Evolutionary conservation across 2,329 filamentous ascomycete genomes (phyloP), one percentile per base, ranked within the genome.

Genomic region (Gremmenia infestans): DNA sequence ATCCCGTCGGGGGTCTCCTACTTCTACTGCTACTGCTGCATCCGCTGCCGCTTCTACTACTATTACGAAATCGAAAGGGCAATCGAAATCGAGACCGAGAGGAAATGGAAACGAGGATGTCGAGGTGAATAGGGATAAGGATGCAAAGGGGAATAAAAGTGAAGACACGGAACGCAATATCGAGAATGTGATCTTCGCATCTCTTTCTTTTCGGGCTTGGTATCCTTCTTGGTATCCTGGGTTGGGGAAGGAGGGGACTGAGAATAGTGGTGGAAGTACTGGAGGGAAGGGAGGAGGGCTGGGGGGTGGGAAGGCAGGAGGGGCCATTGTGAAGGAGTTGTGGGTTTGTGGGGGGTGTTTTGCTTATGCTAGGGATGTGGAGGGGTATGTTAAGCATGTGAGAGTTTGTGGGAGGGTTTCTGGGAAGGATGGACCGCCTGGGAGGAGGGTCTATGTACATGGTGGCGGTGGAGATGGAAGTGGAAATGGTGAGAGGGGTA

Each of bases 281-380:
- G 19, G 23, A 3, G 23, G 23, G 23, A 25, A 19, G 2, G 19
- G 19, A 19, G 19, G 19, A 1, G 19, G 19, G 19, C 19, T 19
- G 4, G 23, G 23, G 23, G 25, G 6, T 8, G 25, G 25, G 25
- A 28, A 28, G 8, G 25, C 60, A 9, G 62, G 60, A 11, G 62
- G 60, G 1, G 61, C 66, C 17, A 61, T 83, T 65, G 79, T 90
- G 15, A 83, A 87, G 61, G 75, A 85, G 54, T 76, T 97, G 7
- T 95, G 92, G 65, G 88, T 97, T 36, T 99, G 94, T 69, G 87
- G 89, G 36, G 88, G 84, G 78, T 99, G 94, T 76, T 97, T 97
- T 78, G 93, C 92, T 69, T 99, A 99, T 72, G 88, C 87, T 37
- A 81, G 78, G 61, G 82, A 85, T 66, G 70, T 84, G 12, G 74